Percentiles rank a stretch among this genome's conserved stretches.
Evolutionary conservation across 2,329 filamentous ascomycete genomes (phyloP).

Genomic region (Fusarium sp.): DNA sequence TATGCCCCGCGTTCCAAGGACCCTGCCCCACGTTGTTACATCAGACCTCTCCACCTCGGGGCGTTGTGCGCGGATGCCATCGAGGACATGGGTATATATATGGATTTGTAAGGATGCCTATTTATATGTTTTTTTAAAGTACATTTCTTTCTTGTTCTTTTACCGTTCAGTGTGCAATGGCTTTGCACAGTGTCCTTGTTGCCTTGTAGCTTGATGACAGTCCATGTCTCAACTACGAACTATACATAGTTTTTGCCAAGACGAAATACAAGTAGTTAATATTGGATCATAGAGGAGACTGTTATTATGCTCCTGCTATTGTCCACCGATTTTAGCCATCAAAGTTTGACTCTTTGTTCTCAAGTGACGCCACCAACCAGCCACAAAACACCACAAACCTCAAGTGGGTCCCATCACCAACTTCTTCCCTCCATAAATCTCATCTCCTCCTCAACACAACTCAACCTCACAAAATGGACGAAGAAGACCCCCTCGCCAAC

Average conservation of each 20-base stretch:
- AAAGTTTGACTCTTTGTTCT: not conserved
- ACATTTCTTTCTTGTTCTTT: not conserved
- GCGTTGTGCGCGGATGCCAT: not conserved
- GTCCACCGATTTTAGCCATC: not conserved
- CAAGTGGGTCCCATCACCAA: conserved; percentile 36
- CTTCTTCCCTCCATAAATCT: conserved; percentile 21
- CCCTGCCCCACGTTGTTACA: conserved; percentile 41
- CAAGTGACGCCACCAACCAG: conserved; percentile 5
- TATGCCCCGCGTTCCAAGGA: conserved; percentile 37
- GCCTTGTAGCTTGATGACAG: not conserved
- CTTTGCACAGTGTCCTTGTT: not conserved
- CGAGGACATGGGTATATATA: not conserved
- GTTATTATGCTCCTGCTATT: not conserved
- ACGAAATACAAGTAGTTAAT: not conserved
- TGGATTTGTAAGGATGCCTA: not conserved
- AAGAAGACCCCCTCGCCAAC: conserved; percentile 46
- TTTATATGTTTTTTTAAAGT: not conserved
- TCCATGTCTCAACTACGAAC: not conserved
- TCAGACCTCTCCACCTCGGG: conserved; percentile 36
- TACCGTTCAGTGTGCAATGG: too few species aligned
- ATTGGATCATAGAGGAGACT: not conserved
- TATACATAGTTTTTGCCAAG: not conserved
- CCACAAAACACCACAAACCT: conserved; percentile 12
- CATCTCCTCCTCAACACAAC: not conserved
- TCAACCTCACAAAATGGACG: conserved; percentile 40